Evolutionary conservation across 1,139 yeast genomes (phyloP).

Genomic region (Diutina ranongensis): DNA sequence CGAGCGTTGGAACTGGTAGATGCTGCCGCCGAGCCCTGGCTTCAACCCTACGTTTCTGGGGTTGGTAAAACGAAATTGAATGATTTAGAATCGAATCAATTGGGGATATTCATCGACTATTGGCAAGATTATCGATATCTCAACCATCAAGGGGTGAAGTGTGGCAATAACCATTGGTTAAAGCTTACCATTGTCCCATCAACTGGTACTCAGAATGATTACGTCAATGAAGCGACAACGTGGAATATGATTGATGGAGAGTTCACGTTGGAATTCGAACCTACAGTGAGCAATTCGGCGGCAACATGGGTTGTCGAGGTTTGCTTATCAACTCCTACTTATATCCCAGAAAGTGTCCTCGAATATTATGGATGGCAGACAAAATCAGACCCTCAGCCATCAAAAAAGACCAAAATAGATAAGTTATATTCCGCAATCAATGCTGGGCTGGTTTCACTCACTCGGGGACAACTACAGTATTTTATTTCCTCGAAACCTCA

Average conservation of each 20-base stretch:
- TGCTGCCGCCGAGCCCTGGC: constrained; percentile 8
- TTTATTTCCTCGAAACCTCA: constrained; percentile 9
- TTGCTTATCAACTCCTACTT: neutral
- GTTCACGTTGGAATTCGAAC: constrained; percentile 7
- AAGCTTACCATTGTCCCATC: constrained; percentile 9
- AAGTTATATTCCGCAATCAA: constrained; percentile 1
- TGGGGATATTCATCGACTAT: constrained; percentile 26
- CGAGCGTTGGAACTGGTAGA: constrained; percentile 11
- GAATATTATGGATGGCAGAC: constrained; percentile 7
- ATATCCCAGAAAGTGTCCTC: constrained; percentile 1
- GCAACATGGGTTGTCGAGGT: constrained; percentile 11
- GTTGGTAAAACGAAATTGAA: constrained; percentile 23
- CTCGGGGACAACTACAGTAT: constrained; percentile 7
- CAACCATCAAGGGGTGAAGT: constrained; percentile 12
- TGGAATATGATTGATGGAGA: constrained; percentile 14
- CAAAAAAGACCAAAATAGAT: constrained; percentile 6
- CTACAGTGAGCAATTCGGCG: constrained; percentile 11
- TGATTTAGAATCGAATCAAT: constrained; percentile 13
- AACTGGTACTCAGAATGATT: constrained; percentile 10
- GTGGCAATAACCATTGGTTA: constrained; percentile 12
- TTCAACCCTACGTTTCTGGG: constrained; percentile 18
- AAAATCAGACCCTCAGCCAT: neutral
- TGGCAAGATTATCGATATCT: constrained; percentile 27
- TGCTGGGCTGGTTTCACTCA: neutral
- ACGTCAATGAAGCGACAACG: constrained; percentile 14